Evolutionary conservation across 345 rosid species (phyloP).

Genomic region (Eucalyptus pauciflora): DNA sequence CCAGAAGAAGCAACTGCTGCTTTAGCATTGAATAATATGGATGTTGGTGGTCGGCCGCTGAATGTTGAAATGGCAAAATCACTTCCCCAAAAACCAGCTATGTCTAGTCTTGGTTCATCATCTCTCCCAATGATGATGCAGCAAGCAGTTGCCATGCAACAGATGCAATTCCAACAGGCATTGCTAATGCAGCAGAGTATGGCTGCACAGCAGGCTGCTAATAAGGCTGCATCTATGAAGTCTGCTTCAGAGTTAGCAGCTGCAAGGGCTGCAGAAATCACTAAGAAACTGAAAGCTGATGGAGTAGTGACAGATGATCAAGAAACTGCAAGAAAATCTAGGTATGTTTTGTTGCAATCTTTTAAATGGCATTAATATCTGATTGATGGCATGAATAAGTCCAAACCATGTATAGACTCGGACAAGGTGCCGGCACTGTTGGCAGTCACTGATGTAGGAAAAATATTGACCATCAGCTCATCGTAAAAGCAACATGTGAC

Average conservation of each 20-base stretch:
- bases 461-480: not conserved
- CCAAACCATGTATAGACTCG: not conserved
- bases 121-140: conserved; percentile 98
- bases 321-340: conserved; percentile 44
- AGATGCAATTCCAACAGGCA: conserved; percentile 97
- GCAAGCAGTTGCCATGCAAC: conserved; percentile 99
- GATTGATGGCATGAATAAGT: not conserved
- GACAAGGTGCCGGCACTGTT: not conserved
- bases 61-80: conserved; percentile 97
- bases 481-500: not conserved
- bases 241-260: conserved; percentile 97
- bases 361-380: not conserved
- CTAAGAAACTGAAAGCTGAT: conserved; percentile 78
- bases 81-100: conserved; percentile 70
- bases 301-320: conserved; percentile 56
- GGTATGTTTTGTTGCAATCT: conserved; percentile 17
- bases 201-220: conserved; percentile 98
- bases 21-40: conserved; percentile 83
- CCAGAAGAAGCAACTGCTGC: conserved; percentile 92
- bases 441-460: not conserved
- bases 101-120: conserved; percentile 33
- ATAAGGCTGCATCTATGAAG: conserved; percentile 90
- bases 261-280: conserved; percentile 96
- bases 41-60: conserved; percentile 85
- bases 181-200: conserved; percentile 91